These are phyloP conservation scores for Fusarium clavum DNA, from an alignment of 2,329 filamentous ascomycete genomes.

Conservation along the genomic window DNA sequence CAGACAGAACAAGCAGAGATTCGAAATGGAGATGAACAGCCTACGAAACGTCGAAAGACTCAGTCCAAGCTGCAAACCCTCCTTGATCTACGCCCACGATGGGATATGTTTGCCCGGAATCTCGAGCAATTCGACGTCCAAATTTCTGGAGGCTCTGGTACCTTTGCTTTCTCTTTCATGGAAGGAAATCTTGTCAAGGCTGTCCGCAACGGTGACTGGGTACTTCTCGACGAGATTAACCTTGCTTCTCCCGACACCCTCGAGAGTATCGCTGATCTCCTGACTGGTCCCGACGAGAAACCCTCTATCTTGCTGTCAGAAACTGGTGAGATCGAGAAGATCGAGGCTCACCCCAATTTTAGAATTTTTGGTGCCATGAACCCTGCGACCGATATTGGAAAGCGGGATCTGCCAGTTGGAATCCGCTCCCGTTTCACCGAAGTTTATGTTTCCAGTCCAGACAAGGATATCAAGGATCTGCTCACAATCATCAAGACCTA, in stretches of 20 bases:
- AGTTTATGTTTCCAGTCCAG: slow-evolving; percentile 91
- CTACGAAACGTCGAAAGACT: slow-evolving; percentile 76
- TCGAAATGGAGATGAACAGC: slow-evolving; percentile 60
- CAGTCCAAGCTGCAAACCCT: slow-evolving; percentile 75
- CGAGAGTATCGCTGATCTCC: slow-evolving; percentile 90
- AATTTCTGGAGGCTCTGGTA: slow-evolving; percentile 75
- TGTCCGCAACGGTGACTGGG: slow-evolving; percentile 96
- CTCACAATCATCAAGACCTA: slow-evolving; percentile 90
- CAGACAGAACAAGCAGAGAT: slow-evolving; percentile 54
- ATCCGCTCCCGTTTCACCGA: slow-evolving; percentile 95
- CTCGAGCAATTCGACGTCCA: slow-evolving; percentile 85
- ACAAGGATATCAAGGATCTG: slow-evolving; percentile 86
- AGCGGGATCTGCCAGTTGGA: slow-evolving; percentile 90
- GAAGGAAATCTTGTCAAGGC: slow-evolving; percentile 97
- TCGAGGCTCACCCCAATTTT: slow-evolving; percentile 91
- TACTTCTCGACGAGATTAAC: slow-evolving; percentile 97
- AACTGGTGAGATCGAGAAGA: slow-evolving; percentile 90
- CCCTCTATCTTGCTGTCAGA: slow-evolving; percentile 93
- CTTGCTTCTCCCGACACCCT: slow-evolving; percentile 93
- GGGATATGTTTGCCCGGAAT: slow-evolving; percentile 82
- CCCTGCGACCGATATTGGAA: slow-evolving; percentile 95
- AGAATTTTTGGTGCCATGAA: slow-evolving; percentile 99
- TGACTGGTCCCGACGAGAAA: slow-evolving; percentile 76
- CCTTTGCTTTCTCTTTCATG: slow-evolving; percentile 93
- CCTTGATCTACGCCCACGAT: slow-evolving; percentile 70